A percentile compares a stretch with the other conserved stretches of the same genome.
Conservation (phyloP, 1,284 basidiomycete genomes). For the Inonotus hispidus region DNA sequence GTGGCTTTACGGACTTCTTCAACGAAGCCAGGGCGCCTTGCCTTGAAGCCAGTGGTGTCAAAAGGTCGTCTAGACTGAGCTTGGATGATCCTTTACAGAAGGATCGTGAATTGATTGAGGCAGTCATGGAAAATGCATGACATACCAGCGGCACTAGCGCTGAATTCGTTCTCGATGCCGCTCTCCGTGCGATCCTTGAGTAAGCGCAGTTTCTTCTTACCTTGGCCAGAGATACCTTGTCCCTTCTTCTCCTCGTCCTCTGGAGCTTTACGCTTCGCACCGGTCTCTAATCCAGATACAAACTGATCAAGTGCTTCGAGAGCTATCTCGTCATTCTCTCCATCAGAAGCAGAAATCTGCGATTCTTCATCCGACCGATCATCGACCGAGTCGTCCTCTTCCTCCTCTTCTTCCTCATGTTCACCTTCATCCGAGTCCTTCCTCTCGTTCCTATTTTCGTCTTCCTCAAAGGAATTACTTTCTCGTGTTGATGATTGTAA, state of each 20-base stretch:
- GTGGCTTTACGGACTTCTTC: slow-evolving; percentile 62
- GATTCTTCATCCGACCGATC: slow-evolving; percentile 33
- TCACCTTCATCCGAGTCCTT: slow-evolving; percentile 31
- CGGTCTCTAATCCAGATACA: slow-evolving; percentile 62
- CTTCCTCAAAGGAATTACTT: background rate
- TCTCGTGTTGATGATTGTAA: background rate
- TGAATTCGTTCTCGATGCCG: slow-evolving; percentile 72
- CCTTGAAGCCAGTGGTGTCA: slow-evolving; percentile 57
- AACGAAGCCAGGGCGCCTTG: slow-evolving; percentile 58
- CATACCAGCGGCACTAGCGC: slow-evolving; percentile 45
- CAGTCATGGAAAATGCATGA: slow-evolving; percentile 13
- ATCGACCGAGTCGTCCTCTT: slow-evolving; percentile 27
- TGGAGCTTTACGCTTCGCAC: slow-evolving; percentile 69
- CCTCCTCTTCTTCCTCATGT: slow-evolving; percentile 31
- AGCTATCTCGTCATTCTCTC: slow-evolving; percentile 50
- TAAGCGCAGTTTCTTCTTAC: slow-evolving; percentile 51
- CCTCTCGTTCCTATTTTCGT: slow-evolving; percentile 26
- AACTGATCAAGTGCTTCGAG: slow-evolving; percentile 67
- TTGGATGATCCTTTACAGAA: slow-evolving; percentile 40
- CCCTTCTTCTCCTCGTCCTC: slow-evolving; percentile 27
- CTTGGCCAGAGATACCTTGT: slow-evolving; percentile 19
- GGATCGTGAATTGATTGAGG: slow-evolving; percentile 5
- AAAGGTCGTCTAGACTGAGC: slow-evolving; percentile 69
- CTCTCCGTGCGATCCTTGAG: slow-evolving; percentile 70
- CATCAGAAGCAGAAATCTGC: slow-evolving; percentile 49